Base-by-base conservation (phyloP, 2,329 filamentous ascomycete species). In the Cladosporium cucumerinum region DNA sequence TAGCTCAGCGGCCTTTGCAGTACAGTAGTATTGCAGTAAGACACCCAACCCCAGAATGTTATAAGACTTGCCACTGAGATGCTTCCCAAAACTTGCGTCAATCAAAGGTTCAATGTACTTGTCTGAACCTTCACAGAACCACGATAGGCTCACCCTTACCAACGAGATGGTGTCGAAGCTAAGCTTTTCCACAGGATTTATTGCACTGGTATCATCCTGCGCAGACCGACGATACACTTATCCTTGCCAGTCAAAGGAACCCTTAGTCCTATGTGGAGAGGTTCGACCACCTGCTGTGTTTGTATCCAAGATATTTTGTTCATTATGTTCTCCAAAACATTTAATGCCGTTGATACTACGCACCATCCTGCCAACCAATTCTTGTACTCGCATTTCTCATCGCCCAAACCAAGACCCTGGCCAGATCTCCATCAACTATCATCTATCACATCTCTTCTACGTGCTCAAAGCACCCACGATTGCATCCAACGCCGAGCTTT, bases 401-500 rank as follows among this genome's bases (percentile, higher is more conserved):
- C 5, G 18, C 18, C 39, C n/a, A 4, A 46, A 21, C n/a, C 39
- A 46, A 46, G n/a, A 2, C 12, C 10, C 28, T 30, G 2, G 12
- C 28, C 51, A 54, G 21, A 32, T 5, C 12, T 1, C 16, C 18
- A 2, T 21, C 51, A 21, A 18, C 8, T 3, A 43, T 1, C 5
- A 11, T 46, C 10, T 21, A 11, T n/a, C 10, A 5, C 8, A 11
- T 21, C 11, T 8, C n/a, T 8, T 30, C 49, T 52, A 52, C 5
- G 49, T 58, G 23, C 55, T 58, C 61, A 75, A 60, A 11, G 72
- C 68, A n/a, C 66, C 73, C 21, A 75, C 70, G n/a, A 76, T 36
- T 10, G 69, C 71, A 66, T 76, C 75, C 68, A 75, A 65, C 3
- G 71, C 74, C 23, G 72, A 71, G 61, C 70, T 73, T 52, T 76